A percentile compares a stretch with the other conserved stretches of the same genome.
Evolutionary conservation across 345 rosid species (phyloP).

Genomic region (Mercurialis annua): DNA sequence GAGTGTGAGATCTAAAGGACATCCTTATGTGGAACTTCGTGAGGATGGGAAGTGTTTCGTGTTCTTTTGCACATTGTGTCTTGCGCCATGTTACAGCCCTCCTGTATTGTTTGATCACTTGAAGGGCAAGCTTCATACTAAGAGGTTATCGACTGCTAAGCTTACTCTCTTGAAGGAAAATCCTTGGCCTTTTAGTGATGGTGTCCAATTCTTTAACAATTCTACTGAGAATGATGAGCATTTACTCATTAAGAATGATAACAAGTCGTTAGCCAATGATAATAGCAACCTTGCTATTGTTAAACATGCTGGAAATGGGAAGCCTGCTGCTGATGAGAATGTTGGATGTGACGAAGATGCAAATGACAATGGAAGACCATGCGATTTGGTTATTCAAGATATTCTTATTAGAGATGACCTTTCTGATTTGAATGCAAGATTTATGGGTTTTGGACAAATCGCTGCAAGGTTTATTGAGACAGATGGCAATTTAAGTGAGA

Average conservation of each 20-base stretch:
- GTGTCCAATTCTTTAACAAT: slow-evolving; percentile 69
- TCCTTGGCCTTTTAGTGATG: slow-evolving; percentile 93
- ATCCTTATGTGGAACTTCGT: slow-evolving; percentile 73
- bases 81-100: slow-evolving; percentile 77
- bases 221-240: slow-evolving; percentile 37
- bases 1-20: slow-evolving; percentile 64
- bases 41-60: slow-evolving; percentile 68
- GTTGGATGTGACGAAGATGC: slow-evolving; percentile 22
- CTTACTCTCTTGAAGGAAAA: slow-evolving; percentile 63
- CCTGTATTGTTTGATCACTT: slow-evolving; percentile 68
- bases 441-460: slow-evolving; percentile 55
- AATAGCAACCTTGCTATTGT: slow-evolving; percentile 50
- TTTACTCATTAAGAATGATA: slow-evolving; percentile 17
- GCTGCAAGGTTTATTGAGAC: slow-evolving; percentile 51
- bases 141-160: slow-evolving; percentile 69
- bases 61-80: slow-evolving; percentile 88
- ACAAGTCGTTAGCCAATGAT: slow-evolving; percentile 28
- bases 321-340: slow-evolving; percentile 14
- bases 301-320: slow-evolving; percentile 34
- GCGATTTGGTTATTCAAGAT: slow-evolving; percentile 43
- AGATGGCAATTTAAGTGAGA: slow-evolving; percentile 27
- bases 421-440: slow-evolving; percentile 53
- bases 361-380: slow-evolving; percentile 19
- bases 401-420: slow-evolving; percentile 58
- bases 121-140: slow-evolving; percentile 66